Evolutionary conservation across 441 rosid genomes (phyloP).

Genomic region (Populus hybrid): DNA sequence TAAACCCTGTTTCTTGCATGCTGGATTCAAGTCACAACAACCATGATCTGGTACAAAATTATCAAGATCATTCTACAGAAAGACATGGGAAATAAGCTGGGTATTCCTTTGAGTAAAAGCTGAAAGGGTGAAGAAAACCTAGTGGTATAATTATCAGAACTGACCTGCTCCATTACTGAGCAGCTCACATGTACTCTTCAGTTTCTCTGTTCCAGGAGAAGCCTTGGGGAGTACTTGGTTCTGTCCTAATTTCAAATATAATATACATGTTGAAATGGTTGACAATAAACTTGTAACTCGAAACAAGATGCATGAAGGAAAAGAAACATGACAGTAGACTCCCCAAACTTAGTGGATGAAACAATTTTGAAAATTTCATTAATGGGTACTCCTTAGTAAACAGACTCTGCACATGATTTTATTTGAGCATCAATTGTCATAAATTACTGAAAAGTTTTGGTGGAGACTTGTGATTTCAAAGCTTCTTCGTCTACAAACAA

Average conservation of each 20-base stretch:
- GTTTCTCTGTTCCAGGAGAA: slow-evolving; percentile 24
- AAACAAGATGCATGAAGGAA: slow-evolving; percentile 9
- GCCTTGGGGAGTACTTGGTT: slow-evolving; percentile 34
- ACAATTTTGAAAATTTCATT: background rate
- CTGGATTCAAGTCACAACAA: slow-evolving; percentile 22
- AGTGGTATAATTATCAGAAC: background rate
- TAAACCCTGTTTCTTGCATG: slow-evolving; percentile 27
- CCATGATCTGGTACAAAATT: slow-evolving; percentile 33
- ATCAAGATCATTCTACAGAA: slow-evolving; percentile 19
- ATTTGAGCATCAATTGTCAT: background rate
- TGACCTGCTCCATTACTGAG: slow-evolving; percentile 33
- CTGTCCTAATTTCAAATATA: slow-evolving; percentile 40
- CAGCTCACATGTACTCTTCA: slow-evolving; percentile 19
- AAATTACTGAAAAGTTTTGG: background rate
- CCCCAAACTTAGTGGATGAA: slow-evolving; percentile 13
- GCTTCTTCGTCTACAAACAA: background rate
- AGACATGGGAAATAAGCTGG: slow-evolving; percentile 10
- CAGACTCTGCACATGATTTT: background rate
- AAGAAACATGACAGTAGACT: slow-evolving; percentile 3
- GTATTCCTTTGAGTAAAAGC: background rate
- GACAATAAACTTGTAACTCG: background rate
- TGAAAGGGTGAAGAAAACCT: slow-evolving; percentile 4
- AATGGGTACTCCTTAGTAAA: background rate
- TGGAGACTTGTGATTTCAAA: background rate
- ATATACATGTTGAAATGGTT: slow-evolving; percentile 9